A percentile compares a stretch with the other conserved stretches of the same genome.
Conservation (phyloP, 2,329 filamentous ascomycete genomes). For the Beauveria pseudobassiana region DNA sequence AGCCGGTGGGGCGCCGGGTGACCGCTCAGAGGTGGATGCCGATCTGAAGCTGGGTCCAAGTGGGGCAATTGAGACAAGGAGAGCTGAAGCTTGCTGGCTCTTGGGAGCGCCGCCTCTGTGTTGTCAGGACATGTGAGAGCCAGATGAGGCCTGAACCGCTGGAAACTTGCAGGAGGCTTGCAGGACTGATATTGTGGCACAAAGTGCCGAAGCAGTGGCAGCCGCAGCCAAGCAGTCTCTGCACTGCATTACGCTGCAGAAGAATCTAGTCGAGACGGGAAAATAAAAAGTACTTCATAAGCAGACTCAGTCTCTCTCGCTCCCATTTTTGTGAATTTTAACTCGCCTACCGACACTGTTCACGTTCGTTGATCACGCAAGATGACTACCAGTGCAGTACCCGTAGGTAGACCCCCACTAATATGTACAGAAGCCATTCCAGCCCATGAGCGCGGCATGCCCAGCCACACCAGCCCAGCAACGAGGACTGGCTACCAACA, state of each 20-base stretch:
- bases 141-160: background rate
- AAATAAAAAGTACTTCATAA: no score
- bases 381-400: no score
- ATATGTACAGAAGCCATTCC: background rate
- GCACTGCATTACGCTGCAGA: background rate
- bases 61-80: background rate
- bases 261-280: background rate
- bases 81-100: background rate
- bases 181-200: background rate
- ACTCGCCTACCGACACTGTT: no score
- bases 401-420: no score
- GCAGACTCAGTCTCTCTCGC: background rate
- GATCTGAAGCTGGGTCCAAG: constrained; percentile 7
- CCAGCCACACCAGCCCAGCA: background rate
- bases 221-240: no score
- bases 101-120: background rate
- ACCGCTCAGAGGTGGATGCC: background rate
- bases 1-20: background rate
- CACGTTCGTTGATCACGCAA: no score
- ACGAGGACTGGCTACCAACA: background rate
- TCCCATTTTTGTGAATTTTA: no score
- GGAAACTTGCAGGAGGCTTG: constrained; percentile 8
- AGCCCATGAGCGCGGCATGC: background rate
- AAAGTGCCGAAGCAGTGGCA: background rate
- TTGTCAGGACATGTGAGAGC: background rate